A percentile compares a stretch with the other conserved stretches of the same genome.
phyloP scores from a whole-genome alignment of 176 grass and related monocot species.

The Lolium multiflorum region DNA sequence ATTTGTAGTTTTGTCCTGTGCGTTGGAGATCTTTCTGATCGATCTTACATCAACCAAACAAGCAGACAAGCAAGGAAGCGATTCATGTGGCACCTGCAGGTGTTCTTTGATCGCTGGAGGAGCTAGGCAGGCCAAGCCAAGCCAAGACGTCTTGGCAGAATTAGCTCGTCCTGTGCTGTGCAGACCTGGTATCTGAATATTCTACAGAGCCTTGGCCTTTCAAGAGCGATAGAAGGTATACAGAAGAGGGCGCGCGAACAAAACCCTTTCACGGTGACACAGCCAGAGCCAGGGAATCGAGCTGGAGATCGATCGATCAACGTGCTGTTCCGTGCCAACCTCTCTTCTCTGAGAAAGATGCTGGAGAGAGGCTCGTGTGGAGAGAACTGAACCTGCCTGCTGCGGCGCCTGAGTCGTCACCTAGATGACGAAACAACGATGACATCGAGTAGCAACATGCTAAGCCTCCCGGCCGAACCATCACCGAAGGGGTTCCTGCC shows the following conservation, averaged over 20 bases:
- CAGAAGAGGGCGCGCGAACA: background rate
- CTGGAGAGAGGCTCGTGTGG: background rate
- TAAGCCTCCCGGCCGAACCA: background rate
- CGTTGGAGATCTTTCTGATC: background rate
- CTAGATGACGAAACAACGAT: background rate
- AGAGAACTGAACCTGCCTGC: background rate
- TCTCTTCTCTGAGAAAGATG: background rate
- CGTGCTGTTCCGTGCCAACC: background rate
- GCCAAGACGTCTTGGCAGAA: background rate
- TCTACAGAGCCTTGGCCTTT: slow-evolving; percentile 37
- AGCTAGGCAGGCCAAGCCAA: background rate
- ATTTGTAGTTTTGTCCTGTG: background rate
- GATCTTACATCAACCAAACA: background rate
- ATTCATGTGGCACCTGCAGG: slow-evolving; percentile 6
- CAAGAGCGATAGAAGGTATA: background rate
- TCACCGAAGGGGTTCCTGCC: slow-evolving; percentile 38
- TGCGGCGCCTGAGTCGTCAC: background rate
- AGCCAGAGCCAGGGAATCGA: background rate
- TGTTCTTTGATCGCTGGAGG: slow-evolving; percentile 20
- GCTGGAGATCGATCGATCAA: background rate
- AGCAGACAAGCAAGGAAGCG: background rate
- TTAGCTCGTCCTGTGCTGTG: background rate
- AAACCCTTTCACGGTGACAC: background rate
- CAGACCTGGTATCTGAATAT: slow-evolving; percentile 32
- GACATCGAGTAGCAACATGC: background rate